Percentiles rank a stretch among this genome's conserved stretches.
phyloP scores from a whole-genome alignment of 176 grass and related monocot genomes.

The Avena atlantica region DNA sequence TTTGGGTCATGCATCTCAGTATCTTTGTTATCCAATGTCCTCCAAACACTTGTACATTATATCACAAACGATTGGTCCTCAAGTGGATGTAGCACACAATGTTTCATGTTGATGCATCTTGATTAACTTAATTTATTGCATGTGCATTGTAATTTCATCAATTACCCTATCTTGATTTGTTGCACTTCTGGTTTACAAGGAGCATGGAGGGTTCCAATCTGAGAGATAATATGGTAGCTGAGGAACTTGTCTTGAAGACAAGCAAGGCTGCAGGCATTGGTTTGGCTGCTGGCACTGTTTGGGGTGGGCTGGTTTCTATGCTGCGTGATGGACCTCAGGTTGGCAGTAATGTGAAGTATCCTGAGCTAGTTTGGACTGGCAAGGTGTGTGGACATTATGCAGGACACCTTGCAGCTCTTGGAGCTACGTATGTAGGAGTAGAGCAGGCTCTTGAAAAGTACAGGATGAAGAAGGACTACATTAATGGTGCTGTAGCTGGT shows the following conservation, averaged over 20 bases:
- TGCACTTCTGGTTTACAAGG: conserved; percentile 9
- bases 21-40: no score
- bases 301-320: conserved; percentile 44
- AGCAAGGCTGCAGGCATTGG: conserved; percentile 45
- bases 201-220: conserved; percentile 49
- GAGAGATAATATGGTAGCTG: conserved; percentile 2
- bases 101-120: no score
- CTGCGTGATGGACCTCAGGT: conserved; percentile 42
- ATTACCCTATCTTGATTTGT: conserved; percentile 27
- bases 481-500: conserved; percentile 63
- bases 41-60: no score
- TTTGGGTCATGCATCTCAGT: neutral
- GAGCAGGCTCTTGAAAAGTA: conserved; percentile 56
- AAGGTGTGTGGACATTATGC: conserved; percentile 55
- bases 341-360: conserved; percentile 45
- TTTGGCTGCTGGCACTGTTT: conserved; percentile 52
- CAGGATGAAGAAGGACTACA: conserved; percentile 61
- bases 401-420: conserved; percentile 42
- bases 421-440: conserved; percentile 52
- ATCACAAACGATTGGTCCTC: neutral
- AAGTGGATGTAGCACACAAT: conserved; percentile 1
- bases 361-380: conserved; percentile 47
- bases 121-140: no score
- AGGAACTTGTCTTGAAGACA: conserved; percentile 29
- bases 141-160: neutral